Evolutionary conservation across 495 filamentous ascomycete genomes (phyloP).

Genomic region (Aspergillus bridgeri): DNA sequence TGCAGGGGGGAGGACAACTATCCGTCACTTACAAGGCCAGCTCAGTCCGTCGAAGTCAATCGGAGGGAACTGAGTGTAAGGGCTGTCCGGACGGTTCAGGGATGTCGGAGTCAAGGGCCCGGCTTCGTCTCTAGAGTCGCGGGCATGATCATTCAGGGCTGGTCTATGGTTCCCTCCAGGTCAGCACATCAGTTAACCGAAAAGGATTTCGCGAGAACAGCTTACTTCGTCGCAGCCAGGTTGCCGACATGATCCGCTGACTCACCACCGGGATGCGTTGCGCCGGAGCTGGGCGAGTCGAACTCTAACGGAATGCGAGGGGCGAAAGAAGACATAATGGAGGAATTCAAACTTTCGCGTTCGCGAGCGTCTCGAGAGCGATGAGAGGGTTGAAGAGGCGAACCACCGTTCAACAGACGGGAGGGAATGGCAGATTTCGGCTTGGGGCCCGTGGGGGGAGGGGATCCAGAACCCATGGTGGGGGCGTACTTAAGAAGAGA

Average conservation of each 20-base stretch:
- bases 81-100: constrained; percentile 54
- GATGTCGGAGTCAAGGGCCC: constrained; percentile 44
- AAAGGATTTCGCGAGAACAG: not conserved
- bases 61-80: constrained; percentile 60
- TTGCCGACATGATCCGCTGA: constrained; percentile 19
- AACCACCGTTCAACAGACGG: constrained; percentile 47
- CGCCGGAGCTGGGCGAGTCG: constrained; percentile 21
- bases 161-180: constrained; percentile 17
- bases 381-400: constrained; percentile 36
- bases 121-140: constrained; percentile 71
- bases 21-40: constrained; percentile 60
- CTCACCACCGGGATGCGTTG: constrained; percentile 21
- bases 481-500: not conserved
- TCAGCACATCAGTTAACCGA: constrained; percentile 10
- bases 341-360: constrained; percentile 50
- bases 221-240: constrained; percentile 31
- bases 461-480: constrained; percentile 40
- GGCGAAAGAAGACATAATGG: constrained; percentile 48
- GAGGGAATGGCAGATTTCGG: constrained; percentile 46
- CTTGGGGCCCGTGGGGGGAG: constrained; percentile 37
- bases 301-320: constrained; percentile 42
- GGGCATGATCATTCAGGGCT: constrained; percentile 60
- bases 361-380: constrained; percentile 43
- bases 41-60: constrained; percentile 70
- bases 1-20: not conserved